Evolutionary conservation across 768 basidiomycete genomes (phyloP).

Genomic region (Trametes meyenii): DNA sequence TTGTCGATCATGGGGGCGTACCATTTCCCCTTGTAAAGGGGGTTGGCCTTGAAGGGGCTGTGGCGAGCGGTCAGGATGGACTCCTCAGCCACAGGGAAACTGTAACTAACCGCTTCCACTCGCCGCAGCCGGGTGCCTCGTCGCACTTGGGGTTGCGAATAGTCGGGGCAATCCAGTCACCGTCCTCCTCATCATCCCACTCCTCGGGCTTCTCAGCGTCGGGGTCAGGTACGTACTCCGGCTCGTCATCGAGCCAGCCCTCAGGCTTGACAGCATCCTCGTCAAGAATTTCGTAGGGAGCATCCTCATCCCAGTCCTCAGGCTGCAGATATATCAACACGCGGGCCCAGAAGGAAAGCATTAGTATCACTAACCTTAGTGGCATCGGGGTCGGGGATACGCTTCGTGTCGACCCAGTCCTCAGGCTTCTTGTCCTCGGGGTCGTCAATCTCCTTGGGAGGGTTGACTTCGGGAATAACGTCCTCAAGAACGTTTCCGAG

Average conservation of each 20-base stretch:
- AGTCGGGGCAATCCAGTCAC: conserved; percentile 94
- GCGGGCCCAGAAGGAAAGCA: neutral
- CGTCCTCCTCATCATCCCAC: conserved; percentile 99
- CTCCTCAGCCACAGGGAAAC: neutral
- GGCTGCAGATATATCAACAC: conserved; percentile 50
- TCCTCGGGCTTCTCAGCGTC: conserved; percentile 96
- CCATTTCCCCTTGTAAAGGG: conserved; percentile 98
- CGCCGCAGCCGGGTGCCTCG: conserved; percentile 91
- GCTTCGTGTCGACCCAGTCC: conserved; percentile 90
- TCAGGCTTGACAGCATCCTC: conserved; percentile 88
- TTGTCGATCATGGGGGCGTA: conserved; percentile 93
- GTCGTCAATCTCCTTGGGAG: conserved; percentile 90
- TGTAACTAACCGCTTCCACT: conserved; percentile 74
- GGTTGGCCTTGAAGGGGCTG: conserved; percentile 88
- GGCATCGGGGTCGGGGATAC: conserved; percentile 83
- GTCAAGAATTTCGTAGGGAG: conserved; percentile 89
- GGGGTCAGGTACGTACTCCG: conserved; percentile 81
- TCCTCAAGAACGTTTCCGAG: conserved; percentile 88
- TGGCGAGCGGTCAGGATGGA: neutral
- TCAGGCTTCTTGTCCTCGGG: conserved; percentile 87
- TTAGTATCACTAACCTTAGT: conserved; percentile 57
- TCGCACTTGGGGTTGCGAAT: conserved; percentile 90
- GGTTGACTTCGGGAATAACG: conserved; percentile 93
- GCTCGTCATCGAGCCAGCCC: conserved; percentile 94
- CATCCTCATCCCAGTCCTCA: conserved; percentile 97